Conservation (phyloP, 805 yeast species). For the Zygoascus biomembranicola region DNA sequence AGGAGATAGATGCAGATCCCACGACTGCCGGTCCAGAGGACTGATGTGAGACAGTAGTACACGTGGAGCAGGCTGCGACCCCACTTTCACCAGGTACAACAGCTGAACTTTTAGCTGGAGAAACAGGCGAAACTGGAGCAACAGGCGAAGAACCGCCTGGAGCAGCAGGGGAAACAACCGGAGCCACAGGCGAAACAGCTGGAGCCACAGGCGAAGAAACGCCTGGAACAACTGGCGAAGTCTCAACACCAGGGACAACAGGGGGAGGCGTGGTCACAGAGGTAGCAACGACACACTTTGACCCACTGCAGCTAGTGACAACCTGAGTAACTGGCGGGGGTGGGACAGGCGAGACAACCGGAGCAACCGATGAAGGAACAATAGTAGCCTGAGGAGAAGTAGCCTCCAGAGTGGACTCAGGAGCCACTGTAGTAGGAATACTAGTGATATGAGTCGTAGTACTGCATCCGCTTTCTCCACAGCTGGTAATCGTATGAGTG, state of each 20-base stretch:
- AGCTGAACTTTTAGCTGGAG: not conserved
- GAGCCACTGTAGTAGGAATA: not conserved
- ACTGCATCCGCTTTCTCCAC: not conserved
- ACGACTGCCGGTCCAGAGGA: not conserved
- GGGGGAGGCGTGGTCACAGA: not conserved
- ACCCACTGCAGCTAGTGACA: not conserved
- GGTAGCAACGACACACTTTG: not conserved
- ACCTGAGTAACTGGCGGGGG: not conserved
- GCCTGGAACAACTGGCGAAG: not conserved
- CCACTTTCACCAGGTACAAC: too few relatives aligned
- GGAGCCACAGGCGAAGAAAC: not conserved
- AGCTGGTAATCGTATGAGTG: not conserved
- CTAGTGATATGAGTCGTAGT: not conserved
- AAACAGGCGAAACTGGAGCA: slow-evolving; percentile 1
- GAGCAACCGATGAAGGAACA: not conserved
- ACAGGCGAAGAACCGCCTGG: not conserved
- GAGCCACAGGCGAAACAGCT: not conserved
- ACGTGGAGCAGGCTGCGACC: not conserved
- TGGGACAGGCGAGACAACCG: not conserved
- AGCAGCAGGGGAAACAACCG: too few relatives aligned
- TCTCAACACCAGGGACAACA: not conserved
- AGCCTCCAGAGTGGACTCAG: too few relatives aligned
- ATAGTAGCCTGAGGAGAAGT: not conserved
- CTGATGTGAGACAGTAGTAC: not conserved
- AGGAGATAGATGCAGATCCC: not conserved